phyloP scores from a whole-genome alignment of 495 filamentous ascomycete genomes.

The Neurospora tetraspora region DNA sequence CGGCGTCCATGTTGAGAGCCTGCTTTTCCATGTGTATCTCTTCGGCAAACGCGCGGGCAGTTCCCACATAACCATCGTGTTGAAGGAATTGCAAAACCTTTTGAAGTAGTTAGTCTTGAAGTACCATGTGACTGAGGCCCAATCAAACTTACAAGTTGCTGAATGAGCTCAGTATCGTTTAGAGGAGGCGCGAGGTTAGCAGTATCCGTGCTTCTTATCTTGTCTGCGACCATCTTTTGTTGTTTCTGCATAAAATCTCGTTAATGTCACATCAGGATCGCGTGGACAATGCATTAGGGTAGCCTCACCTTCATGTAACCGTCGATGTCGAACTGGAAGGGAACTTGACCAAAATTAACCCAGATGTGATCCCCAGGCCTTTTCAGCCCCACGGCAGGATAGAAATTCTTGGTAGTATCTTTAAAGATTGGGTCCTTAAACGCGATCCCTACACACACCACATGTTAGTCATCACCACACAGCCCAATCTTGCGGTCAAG shows the following conservation, averaged over 20 bases:
- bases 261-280: not conserved
- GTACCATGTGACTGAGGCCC: not conserved
- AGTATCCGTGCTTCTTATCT: conserved; percentile 26
- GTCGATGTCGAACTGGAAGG: conserved; percentile 92
- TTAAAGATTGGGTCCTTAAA: conserved; percentile 75
- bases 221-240: conserved; percentile 37
- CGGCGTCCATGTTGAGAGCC: conserved; percentile 47
- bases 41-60: conserved; percentile 75
- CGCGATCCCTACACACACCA: conserved; percentile 51
- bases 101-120: conserved; percentile 6
- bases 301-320: conserved; percentile 60
- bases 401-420: conserved; percentile 48
- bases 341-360: conserved; percentile 84
- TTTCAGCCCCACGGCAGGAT: conserved; percentile 91
- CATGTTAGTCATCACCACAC: conserved; percentile 9
- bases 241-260: conserved; percentile 45
- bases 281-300: not conserved
- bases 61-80: conserved; percentile 96
- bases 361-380: conserved; percentile 71
- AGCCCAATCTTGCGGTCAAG: not conserved
- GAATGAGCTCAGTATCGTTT: conserved; percentile 68
- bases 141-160: conserved; percentile 45
- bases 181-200: conserved; percentile 53
- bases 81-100: conserved; percentile 81
- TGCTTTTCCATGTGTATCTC: conserved; percentile 67